Conservation (phyloP, 2,329 filamentous ascomycete species). For the Apiospora marii region DNA sequence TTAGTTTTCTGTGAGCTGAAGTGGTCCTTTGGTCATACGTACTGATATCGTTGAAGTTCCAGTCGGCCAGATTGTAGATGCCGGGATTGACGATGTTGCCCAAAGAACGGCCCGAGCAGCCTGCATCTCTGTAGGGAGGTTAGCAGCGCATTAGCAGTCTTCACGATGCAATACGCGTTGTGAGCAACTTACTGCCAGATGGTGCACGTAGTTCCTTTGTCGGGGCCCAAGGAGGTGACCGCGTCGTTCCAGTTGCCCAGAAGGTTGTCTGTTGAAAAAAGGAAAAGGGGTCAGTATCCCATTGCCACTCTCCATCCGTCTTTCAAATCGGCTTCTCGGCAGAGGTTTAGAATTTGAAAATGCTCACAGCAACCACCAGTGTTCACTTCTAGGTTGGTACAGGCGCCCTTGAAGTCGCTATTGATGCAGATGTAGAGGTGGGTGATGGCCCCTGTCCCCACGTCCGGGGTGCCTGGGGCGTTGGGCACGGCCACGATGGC, state of each 20-base stretch:
- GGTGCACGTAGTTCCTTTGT: background rate
- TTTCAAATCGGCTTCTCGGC: too few relatives aligned
- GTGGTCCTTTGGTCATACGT: background rate
- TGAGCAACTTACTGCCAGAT: background rate
- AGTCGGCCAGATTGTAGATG: background rate
- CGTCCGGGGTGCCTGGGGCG: background rate
- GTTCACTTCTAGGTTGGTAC: background rate
- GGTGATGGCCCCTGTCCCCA: background rate
- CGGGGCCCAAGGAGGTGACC: background rate
- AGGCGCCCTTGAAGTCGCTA: background rate
- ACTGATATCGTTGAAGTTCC: slow-evolving; percentile 7
- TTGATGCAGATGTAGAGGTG: slow-evolving; percentile 8
- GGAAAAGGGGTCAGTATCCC: too few relatives aligned
- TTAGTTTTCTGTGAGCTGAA: too few relatives aligned
- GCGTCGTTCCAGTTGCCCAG: background rate
- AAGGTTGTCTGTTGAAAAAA: too few relatives aligned
- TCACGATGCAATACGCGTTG: background rate
- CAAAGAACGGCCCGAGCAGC: background rate
- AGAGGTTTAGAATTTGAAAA: background rate
- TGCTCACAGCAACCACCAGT: background rate
- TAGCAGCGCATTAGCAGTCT: background rate
- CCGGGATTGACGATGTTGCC: background rate
- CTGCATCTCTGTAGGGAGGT: background rate
- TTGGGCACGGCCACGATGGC: background rate
- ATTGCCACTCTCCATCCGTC: too few relatives aligned